Base-by-base conservation (phyloP, 225 moss, liverwort and hornwort species). In the Climacium dendroides region DNA sequence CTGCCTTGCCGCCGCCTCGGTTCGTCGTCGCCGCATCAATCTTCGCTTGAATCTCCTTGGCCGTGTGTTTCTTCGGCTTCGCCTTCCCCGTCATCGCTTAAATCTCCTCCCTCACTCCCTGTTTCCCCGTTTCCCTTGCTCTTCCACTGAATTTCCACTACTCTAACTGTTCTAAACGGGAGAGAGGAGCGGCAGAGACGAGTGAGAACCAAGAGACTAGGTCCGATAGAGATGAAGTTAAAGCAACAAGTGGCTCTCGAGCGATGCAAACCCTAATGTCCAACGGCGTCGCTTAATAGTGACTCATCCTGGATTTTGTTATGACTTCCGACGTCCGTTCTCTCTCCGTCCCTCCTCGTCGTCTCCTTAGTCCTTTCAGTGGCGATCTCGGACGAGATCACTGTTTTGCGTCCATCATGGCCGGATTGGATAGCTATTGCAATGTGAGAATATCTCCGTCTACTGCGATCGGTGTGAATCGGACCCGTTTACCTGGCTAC, bases 51-150 rank as follows among this genome's bases (percentile, higher is more conserved):
- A 98, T 97, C 93, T 98, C 98, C 95, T 95, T 98, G 61, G 98
- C 97, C 76, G 98, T 98, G 92, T 98, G 98, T 90, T 98, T 98
- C 94, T 98, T 98, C 75, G 98, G 98, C 92, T 98, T 98, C 87
- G 98, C 98, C 83, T 98, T 98, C 81, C 98, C 98, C 10, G 98
- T 98, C 98, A 98, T 98, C 50, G 82, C 28, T 95, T 55, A 57
- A 79, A 35, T 35, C 66, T 89, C 79, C 37, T 59, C 82, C 73
- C 43, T 37, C 28, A 4, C 53, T 24, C 30, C 24, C 81, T 54
- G 28, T 83, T 79, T 9, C 67, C 13, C n/a, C 11, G 29, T 8
- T 84, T 6, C 43, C 62, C 66, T 53, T 11, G 5, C 66, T 28
- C 79, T 52, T n/a, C 74, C 41, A 59, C 50, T 39, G 22, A 75